Evolutionary conservation across 495 filamentous ascomycete species (phyloP), one percentile per base, ranked within the genome.

Genomic region (Penicillium cataractarum): DNA sequence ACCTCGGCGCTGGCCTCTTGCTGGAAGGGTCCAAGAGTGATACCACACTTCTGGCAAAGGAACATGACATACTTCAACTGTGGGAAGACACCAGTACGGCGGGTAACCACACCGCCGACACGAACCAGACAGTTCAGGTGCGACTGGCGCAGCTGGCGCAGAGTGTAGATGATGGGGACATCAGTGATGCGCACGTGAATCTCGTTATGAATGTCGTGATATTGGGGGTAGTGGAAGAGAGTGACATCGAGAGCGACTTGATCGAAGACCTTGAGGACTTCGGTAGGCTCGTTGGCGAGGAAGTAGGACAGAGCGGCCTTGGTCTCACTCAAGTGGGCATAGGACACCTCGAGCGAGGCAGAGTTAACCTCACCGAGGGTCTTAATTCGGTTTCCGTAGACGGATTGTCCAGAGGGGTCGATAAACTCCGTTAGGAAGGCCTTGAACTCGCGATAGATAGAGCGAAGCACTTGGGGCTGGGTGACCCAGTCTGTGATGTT

Each of bases 231-330:
- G 75, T 97, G 90, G 62, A 97, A 88, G 13, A 98, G 83, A 0
- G 93, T 93, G 31, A 93, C 92, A 57, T 98, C 94, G 83, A 98
- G 93, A 35, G 96, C 96, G 3, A 97, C 95, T 62, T 97, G 89
- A 69, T 99, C 96, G 69, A 99, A 98, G 49, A 98, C 90, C 75
- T 95, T 94, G 62, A 99, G 84, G 61, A 97, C 89, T 72, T 97
- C 93, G 46, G 91, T 86, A 0, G 96, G 96, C 9, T 95, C 92
- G 71, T 98, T 99, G 65, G 94, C 96, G 32, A 98, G 82, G 82
- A 97, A 99, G 74, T 97, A 97, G 17, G 92, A 94, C n/a, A 99
- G 83, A 29, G 92, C 93, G n/a, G 96, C 94, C 78, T 96, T 98
- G 42, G 90, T 89, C 35, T 88, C 84, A 19, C 91, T 86, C 40